Evolutionary conservation across 2,329 filamentous ascomycete genomes (phyloP).

Genomic region (Cryoendolithus antarcticus): DNA sequence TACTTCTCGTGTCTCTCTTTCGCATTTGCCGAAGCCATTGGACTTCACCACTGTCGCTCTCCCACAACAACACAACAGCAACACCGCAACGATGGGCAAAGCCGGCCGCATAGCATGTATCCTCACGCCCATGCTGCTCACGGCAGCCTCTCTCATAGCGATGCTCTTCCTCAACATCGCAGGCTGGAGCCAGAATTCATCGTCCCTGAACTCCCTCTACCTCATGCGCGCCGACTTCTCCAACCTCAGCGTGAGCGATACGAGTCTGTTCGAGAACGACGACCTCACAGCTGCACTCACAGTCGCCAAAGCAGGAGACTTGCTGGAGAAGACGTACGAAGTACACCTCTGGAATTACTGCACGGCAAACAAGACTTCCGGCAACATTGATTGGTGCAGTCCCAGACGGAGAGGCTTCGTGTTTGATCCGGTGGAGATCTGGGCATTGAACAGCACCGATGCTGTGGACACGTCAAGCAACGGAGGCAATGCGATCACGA

Average conservation of each 20-base stretch:
- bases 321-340: constrained; percentile 65
- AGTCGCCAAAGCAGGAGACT: constrained; percentile 22
- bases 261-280: constrained; percentile 14
- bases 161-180: constrained; percentile 46
- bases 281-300: constrained; percentile 27
- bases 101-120: constrained; percentile 76
- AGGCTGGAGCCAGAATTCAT: constrained; percentile 39
- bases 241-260: constrained; percentile 19
- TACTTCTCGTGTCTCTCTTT: too few species aligned
- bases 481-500: constrained; percentile 20
- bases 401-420: constrained; percentile 65
- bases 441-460: constrained; percentile 45
- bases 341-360: constrained; percentile 85
- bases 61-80: too few species aligned
- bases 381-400: constrained; percentile 50
- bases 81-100: constrained; percentile 46
- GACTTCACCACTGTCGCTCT: too few species aligned
- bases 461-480: constrained; percentile 15
- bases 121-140: constrained; percentile 71
- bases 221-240: constrained; percentile 38
- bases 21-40: too few species aligned
- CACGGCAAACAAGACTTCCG: constrained; percentile 37
- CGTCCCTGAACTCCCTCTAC: constrained; percentile 39
- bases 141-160: constrained; percentile 63
- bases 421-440: constrained; percentile 55